phyloP scores from a whole-genome alignment of 176 grass and related monocot genomes.

The Alloteropsis semialata region DNA sequence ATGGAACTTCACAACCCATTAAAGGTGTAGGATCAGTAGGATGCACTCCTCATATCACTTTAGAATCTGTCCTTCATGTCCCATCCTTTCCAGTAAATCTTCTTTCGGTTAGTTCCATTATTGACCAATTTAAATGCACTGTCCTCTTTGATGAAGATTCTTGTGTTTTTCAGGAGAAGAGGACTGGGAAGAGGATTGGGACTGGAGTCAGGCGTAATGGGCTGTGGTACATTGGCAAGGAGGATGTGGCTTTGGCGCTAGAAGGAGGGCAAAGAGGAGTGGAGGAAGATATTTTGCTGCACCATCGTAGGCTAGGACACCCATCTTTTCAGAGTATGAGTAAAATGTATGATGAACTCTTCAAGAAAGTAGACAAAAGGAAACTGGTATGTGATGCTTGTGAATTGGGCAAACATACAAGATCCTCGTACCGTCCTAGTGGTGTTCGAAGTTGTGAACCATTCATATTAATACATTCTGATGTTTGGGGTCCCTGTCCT shows the following conservation, averaged over 20 bases:
- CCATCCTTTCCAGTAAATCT: not conserved
- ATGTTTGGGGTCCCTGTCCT: not conserved
- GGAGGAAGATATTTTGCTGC: not conserved
- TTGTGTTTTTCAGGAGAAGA: not conserved
- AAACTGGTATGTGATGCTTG: not conserved
- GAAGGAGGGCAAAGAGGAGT: too few species aligned
- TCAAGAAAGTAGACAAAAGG: not conserved
- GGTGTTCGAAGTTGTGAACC: not conserved
- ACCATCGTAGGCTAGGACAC: not conserved
- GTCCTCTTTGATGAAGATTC: not conserved
- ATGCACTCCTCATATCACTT: too few species aligned
- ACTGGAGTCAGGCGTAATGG: too few species aligned
- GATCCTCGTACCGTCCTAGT: too few species aligned
- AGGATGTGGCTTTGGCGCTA: too few species aligned
- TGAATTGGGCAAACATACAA: not conserved
- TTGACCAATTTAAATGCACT: not conserved
- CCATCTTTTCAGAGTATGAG: not conserved
- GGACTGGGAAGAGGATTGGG: too few species aligned
- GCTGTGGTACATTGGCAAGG: too few species aligned
- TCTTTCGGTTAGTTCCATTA: not conserved
- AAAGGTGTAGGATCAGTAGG: not conserved
- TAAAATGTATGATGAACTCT: not conserved
- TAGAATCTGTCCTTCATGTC: too few species aligned
- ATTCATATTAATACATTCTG: not conserved
- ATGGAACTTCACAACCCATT: not conserved